These are phyloP conservation scores for Rhizopogon sp. DNA, from an alignment of 768 basidiomycete genomes.

Conservation along the genomic window DNA sequence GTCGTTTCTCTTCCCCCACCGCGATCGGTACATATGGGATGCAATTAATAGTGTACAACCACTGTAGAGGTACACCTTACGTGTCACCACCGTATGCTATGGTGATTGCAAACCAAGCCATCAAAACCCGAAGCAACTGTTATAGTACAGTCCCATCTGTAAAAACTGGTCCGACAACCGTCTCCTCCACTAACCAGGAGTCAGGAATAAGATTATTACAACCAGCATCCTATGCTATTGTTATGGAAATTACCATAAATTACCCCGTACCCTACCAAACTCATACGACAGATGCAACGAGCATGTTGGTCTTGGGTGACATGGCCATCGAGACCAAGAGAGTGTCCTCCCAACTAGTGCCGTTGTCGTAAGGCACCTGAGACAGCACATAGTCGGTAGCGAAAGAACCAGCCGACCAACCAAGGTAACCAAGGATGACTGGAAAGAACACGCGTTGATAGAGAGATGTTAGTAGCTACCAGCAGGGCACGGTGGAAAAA, in stretches of 20 bases:
- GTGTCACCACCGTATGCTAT: no score
- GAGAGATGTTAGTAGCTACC: background rate
- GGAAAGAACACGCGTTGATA: background rate
- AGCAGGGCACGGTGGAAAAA: background rate
- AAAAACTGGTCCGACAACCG: no score
- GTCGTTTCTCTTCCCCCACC: no score
- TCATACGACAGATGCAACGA: constrained; percentile 7
- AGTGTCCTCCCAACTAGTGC: constrained; percentile 32
- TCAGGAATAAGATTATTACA: background rate
- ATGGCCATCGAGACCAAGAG: constrained; percentile 30
- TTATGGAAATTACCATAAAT: background rate
- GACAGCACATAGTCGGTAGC: constrained; percentile 29
- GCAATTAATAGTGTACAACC: no score
- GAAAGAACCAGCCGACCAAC: constrained; percentile 61
- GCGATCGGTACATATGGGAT: no score
- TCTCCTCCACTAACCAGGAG: no score
- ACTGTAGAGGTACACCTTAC: no score
- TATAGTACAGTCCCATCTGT: no score
- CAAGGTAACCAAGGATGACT: constrained; percentile 51
- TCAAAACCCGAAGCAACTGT: no score
- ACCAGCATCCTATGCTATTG: background rate
- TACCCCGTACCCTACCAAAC: no score
- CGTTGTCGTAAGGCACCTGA: constrained; percentile 25
- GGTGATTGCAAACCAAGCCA: no score
- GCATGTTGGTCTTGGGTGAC: constrained; percentile 12